phyloP scores from a whole-genome alignment of 2,329 filamentous ascomycete genomes.

The Akanthomyces uredinophilus region DNA sequence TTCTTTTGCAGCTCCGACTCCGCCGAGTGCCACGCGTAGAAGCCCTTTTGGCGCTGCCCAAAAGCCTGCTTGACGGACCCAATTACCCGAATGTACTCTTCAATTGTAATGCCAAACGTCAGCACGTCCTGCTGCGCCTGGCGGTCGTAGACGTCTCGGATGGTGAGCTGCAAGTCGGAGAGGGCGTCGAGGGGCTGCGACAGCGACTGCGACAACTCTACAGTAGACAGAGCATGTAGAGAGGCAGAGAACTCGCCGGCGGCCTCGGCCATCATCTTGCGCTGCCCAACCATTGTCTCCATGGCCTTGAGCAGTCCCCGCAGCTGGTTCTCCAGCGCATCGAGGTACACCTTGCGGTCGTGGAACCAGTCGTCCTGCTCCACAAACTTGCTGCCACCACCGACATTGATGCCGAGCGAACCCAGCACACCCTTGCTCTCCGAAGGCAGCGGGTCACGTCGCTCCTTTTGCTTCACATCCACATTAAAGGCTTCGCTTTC shows the following conservation, averaged over 20 bases:
- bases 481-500: conserved; percentile 95
- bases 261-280: conserved; percentile 89
- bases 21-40: conserved; percentile 87
- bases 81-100: conserved; percentile 96
- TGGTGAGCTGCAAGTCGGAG: conserved; percentile 88
- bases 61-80: conserved; percentile 94
- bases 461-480: conserved; percentile 96
- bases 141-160: conserved; percentile 90
- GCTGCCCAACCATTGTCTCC: conserved; percentile 85
- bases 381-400: conserved; percentile 80
- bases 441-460: conserved; percentile 75
- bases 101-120: conserved; percentile 93
- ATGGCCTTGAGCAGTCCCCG: conserved; percentile 89
- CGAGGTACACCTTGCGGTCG: conserved; percentile 88
- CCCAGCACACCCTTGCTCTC: conserved; percentile 94
- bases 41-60: conserved; percentile 86
- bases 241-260: conserved; percentile 91
- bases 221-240: conserved; percentile 84
- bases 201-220: conserved; percentile 84
- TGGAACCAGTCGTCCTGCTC: conserved; percentile 99
- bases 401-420: conserved; percentile 72
- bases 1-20: conserved; percentile 89
- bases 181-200: conserved; percentile 86
- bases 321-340: conserved; percentile 86
- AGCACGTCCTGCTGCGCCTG: conserved; percentile 96